Percentiles rank a stretch among this genome's conserved stretches.
These are phyloP conservation scores for Hevea brasiliensis DNA, from an alignment of 345 rosid species.

Conservation along the genomic window DNA sequence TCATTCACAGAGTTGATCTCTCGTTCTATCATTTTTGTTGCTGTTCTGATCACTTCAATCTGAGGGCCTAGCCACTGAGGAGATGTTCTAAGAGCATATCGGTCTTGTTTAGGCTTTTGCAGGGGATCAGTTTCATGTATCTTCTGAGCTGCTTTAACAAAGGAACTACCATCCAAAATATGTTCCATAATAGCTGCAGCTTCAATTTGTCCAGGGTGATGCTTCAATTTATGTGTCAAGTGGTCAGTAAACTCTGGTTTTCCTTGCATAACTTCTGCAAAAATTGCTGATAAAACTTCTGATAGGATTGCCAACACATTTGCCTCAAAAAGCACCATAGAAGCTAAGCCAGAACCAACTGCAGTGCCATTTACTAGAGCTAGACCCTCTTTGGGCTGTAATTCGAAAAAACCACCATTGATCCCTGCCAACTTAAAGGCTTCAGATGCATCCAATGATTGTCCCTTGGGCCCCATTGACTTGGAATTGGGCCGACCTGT, in stretches of 20 bases:
- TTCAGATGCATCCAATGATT: constrained; percentile 9
- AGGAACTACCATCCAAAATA: constrained; percentile 32
- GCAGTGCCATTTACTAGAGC: constrained; percentile 36
- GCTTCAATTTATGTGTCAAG: constrained; percentile 36
- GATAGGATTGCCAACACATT: constrained; percentile 27
- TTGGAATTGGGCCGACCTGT: constrained; percentile 31
- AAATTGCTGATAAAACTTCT: constrained; percentile 34
- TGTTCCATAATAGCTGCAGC: constrained; percentile 42
- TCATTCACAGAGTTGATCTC: constrained; percentile 40
- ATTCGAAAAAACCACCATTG: constrained; percentile 28
- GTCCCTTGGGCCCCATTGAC: constrained; percentile 15
- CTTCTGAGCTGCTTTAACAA: constrained; percentile 29
- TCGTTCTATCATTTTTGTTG: constrained; percentile 35
- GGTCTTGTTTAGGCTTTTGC: constrained; percentile 37
- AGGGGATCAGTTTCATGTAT: constrained; percentile 29
- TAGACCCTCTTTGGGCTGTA: constrained; percentile 35
- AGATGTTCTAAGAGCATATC: constrained; percentile 33
- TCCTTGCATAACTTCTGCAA: constrained; percentile 37
- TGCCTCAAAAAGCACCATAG: constrained; percentile 31
- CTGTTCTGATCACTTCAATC: constrained; percentile 31
- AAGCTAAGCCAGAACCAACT: constrained; percentile 35
- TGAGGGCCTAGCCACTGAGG: constrained; percentile 40
- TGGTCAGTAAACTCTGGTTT: constrained; percentile 37
- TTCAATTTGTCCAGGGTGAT: constrained; percentile 40
- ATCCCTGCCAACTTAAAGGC: constrained; percentile 26